A percentile compares a stretch with the other conserved stretches of the same genome.
These are phyloP conservation scores for Phytophthora gonapodyides DNA, from an alignment of 352 stramenopile species.

Conservation along the genomic window DNA sequence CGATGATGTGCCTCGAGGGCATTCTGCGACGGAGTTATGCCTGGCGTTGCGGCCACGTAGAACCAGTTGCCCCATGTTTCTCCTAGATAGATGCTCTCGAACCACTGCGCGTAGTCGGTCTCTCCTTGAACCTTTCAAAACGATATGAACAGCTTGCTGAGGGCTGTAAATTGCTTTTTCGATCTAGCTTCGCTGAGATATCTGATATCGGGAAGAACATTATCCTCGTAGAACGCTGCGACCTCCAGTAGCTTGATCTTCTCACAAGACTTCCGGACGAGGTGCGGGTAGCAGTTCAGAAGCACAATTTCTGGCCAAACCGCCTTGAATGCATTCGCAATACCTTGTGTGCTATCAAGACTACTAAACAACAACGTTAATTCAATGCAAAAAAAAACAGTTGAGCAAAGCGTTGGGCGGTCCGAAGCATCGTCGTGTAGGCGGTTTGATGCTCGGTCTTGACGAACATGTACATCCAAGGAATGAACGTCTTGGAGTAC, in stretches of 20 bases:
- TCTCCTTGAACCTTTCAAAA: conserved; percentile 5
- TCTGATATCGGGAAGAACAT: background rate
- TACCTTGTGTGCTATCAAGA: too few species aligned
- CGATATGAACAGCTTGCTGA: background rate
- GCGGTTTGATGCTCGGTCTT: conserved; percentile 18
- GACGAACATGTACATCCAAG: conserved; percentile 32
- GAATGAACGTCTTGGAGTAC: conserved; percentile 30
- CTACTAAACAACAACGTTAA: too few species aligned
- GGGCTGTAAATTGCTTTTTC: background rate
- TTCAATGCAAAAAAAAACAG: too few species aligned
- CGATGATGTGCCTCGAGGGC: conserved; percentile 1
- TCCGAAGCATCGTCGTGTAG: conserved; percentile 16
- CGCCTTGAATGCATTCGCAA: too few species aligned
- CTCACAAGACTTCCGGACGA: too few species aligned
- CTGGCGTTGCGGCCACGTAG: background rate
- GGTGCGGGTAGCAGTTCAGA: too few species aligned
- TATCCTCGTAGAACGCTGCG: background rate
- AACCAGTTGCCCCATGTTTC: conserved; percentile 1
- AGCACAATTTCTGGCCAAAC: too few species aligned
- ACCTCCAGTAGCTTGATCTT: background rate
- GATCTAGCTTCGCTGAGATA: background rate
- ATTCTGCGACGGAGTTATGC: background rate
- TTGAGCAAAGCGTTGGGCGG: too few species aligned
- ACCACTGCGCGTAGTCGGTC: background rate
- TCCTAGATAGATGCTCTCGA: background rate